Evolutionary conservation across 176 grass and related monocot species (phyloP), one percentile per base, ranked within the genome.

Genomic region (Oryza meridionalis): DNA sequence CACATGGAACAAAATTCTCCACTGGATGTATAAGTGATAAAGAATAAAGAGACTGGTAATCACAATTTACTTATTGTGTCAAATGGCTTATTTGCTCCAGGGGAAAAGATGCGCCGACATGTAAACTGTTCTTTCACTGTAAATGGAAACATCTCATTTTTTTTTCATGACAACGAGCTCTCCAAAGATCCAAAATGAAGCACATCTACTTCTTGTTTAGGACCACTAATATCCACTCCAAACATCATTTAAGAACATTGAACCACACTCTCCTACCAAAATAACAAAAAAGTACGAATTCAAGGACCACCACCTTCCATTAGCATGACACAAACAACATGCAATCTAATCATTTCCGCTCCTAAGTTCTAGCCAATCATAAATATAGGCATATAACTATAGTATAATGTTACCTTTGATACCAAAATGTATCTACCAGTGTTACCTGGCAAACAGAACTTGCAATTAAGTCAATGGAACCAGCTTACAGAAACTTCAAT

Each of bases 151-250:
- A 75, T 49, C 4, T 65, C 6, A 47, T 32, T 22, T 72, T n/a
- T 64, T 63, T 11, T 45, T 21, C 58, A 62, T 24, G 58, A 67
- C 44, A 14, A 61, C 38, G 72, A 77, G 33, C 19, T 69, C 66
- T 63, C 25, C 3, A 49, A 16, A 70, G 42, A 13, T 80, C 84
- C 58, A 65, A 38, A 19, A 40, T 1, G 19, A 65, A 80, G 31
- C 77, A 14, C 42, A 86, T 50, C 14, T 61, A 66, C 21, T 53
- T 73, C 12, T 65, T 14, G 70, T 73, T 49, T 72, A 73, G 69
- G 84, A 73, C 76, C 76, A 86, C 69, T 51, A 80, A 86, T 73
- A 80, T 80, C 68, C 55, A 79, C 33, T 26, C 67, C 84, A 66
- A 78, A 59, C 38, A 85, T 64, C 69, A 51, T 86, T 86, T 67